A percentile compares a stretch with the other conserved stretches of the same genome.
Conservation (phyloP, 345 rosid genomes). For the Citrus unshiu region DNA sequence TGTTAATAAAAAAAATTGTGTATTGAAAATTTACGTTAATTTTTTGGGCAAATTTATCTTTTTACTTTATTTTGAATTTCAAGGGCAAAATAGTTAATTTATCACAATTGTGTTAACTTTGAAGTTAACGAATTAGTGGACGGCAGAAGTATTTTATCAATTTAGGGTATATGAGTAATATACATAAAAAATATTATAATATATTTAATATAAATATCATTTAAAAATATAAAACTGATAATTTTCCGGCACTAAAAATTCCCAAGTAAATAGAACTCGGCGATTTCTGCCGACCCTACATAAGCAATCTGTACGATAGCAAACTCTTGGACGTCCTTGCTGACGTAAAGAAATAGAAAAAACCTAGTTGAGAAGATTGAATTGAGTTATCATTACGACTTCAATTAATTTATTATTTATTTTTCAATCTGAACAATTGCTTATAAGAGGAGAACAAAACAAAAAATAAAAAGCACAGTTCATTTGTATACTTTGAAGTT, state of each 20-base stretch:
- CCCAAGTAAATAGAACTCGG: too few species aligned
- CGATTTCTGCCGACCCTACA: too few species aligned
- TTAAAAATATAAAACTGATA: accelerated
- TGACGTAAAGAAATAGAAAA: not conserved
- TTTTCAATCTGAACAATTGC: not conserved
- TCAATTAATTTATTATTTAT: too few species aligned
- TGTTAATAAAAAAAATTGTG: too few species aligned
- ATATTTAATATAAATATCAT: accelerated
- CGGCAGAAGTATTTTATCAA: accelerated
- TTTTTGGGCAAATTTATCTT: too few species aligned
- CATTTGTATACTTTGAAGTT: too few species aligned
- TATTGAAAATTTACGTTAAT: too few species aligned
- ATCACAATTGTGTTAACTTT: accelerated
- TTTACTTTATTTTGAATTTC: too few species aligned
- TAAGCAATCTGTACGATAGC: too few species aligned
- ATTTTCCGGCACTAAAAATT: accelerated
- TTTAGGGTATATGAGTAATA: accelerated
- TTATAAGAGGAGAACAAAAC: not conserved
- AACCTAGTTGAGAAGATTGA: not conserved
- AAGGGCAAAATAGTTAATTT: too few species aligned
- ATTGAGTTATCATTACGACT: not conserved
- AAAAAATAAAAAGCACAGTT: not conserved
- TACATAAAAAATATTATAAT: too few species aligned
- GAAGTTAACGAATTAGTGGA: accelerated
- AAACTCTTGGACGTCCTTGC: not conserved